Conservation (phyloP, 2,329 filamentous ascomycete species). For the Epichloe coenophiala region DNA sequence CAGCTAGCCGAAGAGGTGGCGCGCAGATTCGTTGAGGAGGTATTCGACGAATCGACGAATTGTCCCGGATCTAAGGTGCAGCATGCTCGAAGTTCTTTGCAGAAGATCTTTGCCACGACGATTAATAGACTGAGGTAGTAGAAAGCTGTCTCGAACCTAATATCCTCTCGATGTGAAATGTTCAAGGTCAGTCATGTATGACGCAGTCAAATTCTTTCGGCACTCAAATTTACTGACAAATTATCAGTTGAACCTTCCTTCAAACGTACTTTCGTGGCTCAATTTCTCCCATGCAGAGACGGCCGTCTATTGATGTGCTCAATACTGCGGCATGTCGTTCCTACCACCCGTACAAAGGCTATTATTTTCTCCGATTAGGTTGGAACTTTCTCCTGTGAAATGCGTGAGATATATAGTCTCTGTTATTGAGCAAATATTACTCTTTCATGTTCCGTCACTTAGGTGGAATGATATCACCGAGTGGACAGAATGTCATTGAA, state of each 20-base stretch:
- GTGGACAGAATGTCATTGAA: too few relatives aligned
- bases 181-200: neutral
- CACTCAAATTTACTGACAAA: neutral
- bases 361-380: too few relatives aligned
- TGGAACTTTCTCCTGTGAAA: too few relatives aligned
- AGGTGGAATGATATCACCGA: too few relatives aligned
- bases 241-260: neutral
- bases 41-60: constrained; percentile 6
- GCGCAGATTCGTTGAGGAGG: constrained; percentile 38
- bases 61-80: constrained; percentile 1
- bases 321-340: too few relatives aligned
- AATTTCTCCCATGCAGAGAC: too few relatives aligned
- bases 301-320: too few relatives aligned
- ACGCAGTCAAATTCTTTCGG: neutral
- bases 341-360: too few relatives aligned
- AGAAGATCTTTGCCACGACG: neutral
- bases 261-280: too few relatives aligned
- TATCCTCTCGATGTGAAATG: neutral
- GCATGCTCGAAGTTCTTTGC: constrained; percentile 7
- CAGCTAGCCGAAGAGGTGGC: constrained; percentile 49
- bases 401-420: too few relatives aligned
- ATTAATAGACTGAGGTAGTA: neutral
- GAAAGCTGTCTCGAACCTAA: neutral
- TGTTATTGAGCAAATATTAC: too few relatives aligned
- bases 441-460: too few relatives aligned